Conservation (phyloP, 2,329 filamentous ascomycete genomes). For the Aspergillus chevalieri region DNA sequence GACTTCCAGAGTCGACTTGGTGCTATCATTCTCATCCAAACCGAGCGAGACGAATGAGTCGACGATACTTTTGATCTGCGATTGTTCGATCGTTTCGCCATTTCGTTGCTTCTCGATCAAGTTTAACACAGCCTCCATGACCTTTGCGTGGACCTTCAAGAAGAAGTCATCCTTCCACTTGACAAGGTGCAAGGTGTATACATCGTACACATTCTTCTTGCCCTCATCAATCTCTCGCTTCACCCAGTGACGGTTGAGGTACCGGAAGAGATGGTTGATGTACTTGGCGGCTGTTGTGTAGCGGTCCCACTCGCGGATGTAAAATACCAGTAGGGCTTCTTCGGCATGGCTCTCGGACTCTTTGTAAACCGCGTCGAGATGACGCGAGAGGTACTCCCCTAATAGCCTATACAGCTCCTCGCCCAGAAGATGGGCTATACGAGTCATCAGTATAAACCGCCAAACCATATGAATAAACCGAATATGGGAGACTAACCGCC, state of each 20-base stretch:
- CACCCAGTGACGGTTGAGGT: constrained; percentile 97
- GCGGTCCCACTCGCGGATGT: constrained; percentile 93
- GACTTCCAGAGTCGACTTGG: constrained; percentile 90
- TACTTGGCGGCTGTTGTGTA: constrained; percentile 96
- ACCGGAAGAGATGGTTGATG: constrained; percentile 93
- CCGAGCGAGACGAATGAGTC: constrained; percentile 95
- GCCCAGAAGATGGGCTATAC: constrained; percentile 80
- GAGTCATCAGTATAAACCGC: constrained; percentile 9
- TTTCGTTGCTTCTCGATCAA: constrained; percentile 96
- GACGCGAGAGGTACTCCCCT: constrained; percentile 72
- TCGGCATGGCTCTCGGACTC: constrained; percentile 76
- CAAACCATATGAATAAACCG: neutral
- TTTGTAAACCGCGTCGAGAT: constrained; percentile 65
- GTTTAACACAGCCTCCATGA: constrained; percentile 92
- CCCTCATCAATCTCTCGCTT: constrained; percentile 98
- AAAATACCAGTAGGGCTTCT: constrained; percentile 83
- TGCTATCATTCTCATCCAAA: constrained; percentile 84
- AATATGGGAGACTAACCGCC: constrained; percentile 54
- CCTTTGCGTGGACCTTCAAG: constrained; percentile 70
- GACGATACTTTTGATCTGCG: constrained; percentile 93
- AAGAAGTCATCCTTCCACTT: constrained; percentile 95
- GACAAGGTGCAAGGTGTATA: constrained; percentile 93
- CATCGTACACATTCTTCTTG: constrained; percentile 96
- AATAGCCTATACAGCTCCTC: constrained; percentile 94
- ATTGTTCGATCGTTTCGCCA: constrained; percentile 94